Conservation (phyloP, 176 grass and related monocot genomes). For the Alopecurus myosuroides region DNA sequence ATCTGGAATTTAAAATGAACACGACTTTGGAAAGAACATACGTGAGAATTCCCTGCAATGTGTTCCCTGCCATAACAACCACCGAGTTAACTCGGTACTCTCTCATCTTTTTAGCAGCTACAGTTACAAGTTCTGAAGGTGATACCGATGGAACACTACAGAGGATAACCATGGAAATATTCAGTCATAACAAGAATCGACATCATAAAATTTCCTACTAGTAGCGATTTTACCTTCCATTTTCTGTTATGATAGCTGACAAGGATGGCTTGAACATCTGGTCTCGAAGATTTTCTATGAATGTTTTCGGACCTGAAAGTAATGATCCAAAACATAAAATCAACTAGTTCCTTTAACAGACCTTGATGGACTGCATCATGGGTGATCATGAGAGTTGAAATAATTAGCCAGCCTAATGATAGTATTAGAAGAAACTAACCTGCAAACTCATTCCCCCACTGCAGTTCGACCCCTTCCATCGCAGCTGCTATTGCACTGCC, state of each 20-base stretch:
- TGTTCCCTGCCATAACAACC: slow-evolving; percentile 60
- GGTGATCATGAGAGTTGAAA: background rate
- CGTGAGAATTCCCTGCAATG: slow-evolving; percentile 65
- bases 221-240: slow-evolving; percentile 37
- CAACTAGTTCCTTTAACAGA: background rate
- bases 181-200: background rate
- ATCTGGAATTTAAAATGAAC: background rate
- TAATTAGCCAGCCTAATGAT: background rate
- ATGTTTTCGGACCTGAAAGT: slow-evolving; percentile 50
- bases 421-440: slow-evolving; percentile 16
- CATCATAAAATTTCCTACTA: background rate
- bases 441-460: slow-evolving; percentile 54
- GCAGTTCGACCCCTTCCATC: slow-evolving; percentile 60
- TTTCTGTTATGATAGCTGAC: slow-evolving; percentile 80
- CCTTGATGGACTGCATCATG: background rate
- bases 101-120: slow-evolving; percentile 73
- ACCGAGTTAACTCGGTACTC: slow-evolving; percentile 66
- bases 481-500: slow-evolving; percentile 68
- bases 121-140: slow-evolving; percentile 52
- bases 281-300: slow-evolving; percentile 83
- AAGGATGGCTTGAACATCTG: slow-evolving; percentile 84
- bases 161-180: background rate
- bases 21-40: slow-evolving; percentile 10
- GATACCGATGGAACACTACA: slow-evolving; percentile 60
- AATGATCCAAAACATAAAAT: background rate